phyloP scores from a whole-genome alignment of 768 basidiomycete species.

The Mrakia gelida region DNA sequence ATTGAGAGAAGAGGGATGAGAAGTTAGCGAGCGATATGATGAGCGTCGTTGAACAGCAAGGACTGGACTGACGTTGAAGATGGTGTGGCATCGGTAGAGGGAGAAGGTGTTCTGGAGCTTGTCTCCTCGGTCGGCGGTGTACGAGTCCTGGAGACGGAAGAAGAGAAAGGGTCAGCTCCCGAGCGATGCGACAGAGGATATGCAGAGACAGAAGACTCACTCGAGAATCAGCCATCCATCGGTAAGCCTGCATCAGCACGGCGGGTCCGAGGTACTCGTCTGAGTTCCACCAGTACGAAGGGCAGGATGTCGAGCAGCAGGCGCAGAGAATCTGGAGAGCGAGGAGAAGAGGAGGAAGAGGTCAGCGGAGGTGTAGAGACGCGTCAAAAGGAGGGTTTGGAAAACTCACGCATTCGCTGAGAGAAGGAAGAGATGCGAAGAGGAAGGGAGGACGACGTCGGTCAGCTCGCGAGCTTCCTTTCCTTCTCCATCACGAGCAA shows the following conservation, averaged over 20 bases:
- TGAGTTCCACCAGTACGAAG: slow-evolving; percentile 99
- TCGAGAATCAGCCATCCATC: slow-evolving; percentile 96
- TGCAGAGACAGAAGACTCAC: slow-evolving; percentile 49
- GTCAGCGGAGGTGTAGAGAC: not conserved
- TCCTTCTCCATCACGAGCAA: not conserved
- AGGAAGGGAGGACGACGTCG: not conserved
- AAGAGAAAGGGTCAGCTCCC: not conserved
- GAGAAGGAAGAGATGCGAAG: not conserved
- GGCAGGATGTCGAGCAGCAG: slow-evolving; percentile 96
- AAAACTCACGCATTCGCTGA: slow-evolving; percentile 29
- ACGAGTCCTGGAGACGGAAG: slow-evolving; percentile 57
- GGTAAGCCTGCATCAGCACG: slow-evolving; percentile 91
- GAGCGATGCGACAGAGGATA: not conserved
- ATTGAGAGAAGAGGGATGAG: slow-evolving; percentile 7
- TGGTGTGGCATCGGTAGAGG: slow-evolving; percentile 92
- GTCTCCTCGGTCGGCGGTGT: slow-evolving; percentile 76
- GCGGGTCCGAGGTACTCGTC: slow-evolving; percentile 97
- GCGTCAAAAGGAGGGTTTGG: not conserved
- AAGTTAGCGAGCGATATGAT: not conserved
- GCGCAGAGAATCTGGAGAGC: slow-evolving; percentile 59
- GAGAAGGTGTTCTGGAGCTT: slow-evolving; percentile 93
- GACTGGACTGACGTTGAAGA: slow-evolving; percentile 29
- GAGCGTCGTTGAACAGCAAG: not conserved
- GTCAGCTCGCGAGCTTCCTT: not conserved
- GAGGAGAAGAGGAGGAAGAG: not conserved